Evolutionary conservation across 176 grass and related monocot genomes (phyloP).

Genomic region (Microstegium vimineum): DNA sequence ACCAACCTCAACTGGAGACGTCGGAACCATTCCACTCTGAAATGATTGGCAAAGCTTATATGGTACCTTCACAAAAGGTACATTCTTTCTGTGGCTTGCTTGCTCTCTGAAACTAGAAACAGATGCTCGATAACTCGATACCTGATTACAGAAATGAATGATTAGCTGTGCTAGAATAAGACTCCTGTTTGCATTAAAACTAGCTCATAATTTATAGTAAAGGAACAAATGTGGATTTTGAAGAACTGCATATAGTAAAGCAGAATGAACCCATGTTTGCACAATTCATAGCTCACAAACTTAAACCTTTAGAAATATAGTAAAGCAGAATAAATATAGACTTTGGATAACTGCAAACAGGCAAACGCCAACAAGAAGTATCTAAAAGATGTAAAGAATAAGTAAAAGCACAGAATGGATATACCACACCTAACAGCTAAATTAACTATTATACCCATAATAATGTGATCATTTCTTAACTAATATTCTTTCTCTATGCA

Average conservation of each 20-base stretch:
- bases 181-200: neutral
- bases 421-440: neutral
- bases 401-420: neutral
- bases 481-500: neutral
- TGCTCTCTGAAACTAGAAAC: constrained; percentile 91
- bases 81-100: constrained; percentile 57
- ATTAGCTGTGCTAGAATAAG: neutral
- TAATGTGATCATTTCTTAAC: neutral
- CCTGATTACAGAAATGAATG: constrained; percentile 31
- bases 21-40: constrained; percentile 53
- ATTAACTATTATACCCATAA: neutral
- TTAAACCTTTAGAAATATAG: neutral
- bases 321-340: neutral
- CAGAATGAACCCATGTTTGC: neutral
- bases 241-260: neutral
- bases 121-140: constrained; percentile 86
- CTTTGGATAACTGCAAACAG: neutral
- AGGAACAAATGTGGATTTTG: neutral
- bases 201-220: constrained; percentile 5
- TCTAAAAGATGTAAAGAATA: neutral
- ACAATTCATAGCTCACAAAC: neutral
- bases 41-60: constrained; percentile 86
- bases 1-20: constrained; percentile 68
- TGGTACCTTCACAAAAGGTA: constrained; percentile 56
- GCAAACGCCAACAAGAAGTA: neutral